Evolutionary conservation across 139 green algal species (phyloP).

Genomic region (Mesotaenium endlicherianum): DNA sequence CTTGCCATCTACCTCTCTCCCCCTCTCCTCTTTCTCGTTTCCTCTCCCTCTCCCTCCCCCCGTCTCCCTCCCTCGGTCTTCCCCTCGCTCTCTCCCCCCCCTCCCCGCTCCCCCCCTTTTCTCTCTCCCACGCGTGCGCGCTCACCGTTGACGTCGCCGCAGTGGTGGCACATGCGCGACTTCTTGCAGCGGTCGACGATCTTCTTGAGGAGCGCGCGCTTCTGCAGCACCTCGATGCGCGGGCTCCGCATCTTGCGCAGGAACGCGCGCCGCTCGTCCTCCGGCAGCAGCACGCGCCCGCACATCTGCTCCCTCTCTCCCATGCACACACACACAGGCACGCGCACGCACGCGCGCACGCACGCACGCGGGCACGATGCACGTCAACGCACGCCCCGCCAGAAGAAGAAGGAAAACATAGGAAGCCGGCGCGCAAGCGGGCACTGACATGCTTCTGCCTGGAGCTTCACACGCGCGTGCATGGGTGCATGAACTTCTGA

Average conservation of each 20-base stretch:
- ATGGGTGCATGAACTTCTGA: no score
- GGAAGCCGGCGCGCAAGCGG: no score
- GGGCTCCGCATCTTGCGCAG: constrained; percentile 62
- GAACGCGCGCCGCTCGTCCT: constrained; percentile 64
- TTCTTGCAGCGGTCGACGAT: constrained; percentile 88
- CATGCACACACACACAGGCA: no score
- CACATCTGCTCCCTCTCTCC: no score
- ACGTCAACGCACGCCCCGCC: no score
- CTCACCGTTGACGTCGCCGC: constrained; percentile 54
- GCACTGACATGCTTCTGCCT: no score
- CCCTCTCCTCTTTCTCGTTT: background rate
- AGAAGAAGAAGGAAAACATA: no score
- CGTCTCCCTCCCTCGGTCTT: background rate
- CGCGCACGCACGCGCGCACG: no score
- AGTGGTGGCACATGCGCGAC: constrained; percentile 64
- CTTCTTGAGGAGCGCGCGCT: constrained; percentile 72
- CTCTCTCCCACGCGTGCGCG: constrained; percentile 35
- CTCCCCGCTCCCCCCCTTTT: constrained; percentile 35
- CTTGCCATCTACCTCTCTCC: background rate
- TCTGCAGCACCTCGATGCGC: constrained; percentile 72
- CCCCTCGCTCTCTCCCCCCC: background rate
- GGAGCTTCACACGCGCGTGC: no score
- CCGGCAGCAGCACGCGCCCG: constrained; percentile 80
- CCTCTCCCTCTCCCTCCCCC: background rate
- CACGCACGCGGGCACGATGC: no score